A percentile compares a stretch with the other conserved stretches of the same genome.
Evolutionary conservation across 352 stramenopile species (phyloP).

Genomic region (Phytophthora europaea): DNA sequence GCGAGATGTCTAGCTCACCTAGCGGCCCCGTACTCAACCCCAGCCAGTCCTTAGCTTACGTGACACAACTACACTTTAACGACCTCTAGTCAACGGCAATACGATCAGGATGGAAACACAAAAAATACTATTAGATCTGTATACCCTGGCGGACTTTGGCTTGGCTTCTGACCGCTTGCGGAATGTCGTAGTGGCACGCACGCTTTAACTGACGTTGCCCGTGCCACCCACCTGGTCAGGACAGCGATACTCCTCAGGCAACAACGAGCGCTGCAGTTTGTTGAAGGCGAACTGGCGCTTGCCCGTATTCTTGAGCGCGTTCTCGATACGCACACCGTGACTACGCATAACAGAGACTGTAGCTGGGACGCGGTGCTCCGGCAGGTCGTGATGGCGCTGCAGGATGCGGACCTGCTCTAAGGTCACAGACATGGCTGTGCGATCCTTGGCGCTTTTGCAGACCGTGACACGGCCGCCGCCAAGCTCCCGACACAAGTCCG

Average conservation of each 20-base stretch:
- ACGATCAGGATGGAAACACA: slow-evolving; percentile 29
- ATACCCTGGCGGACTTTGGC: slow-evolving; percentile 29
- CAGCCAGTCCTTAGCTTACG: slow-evolving; percentile 70
- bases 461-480: slow-evolving; percentile 94
- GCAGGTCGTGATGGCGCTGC: slow-evolving; percentile 86
- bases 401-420: slow-evolving; percentile 94
- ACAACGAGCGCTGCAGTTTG: slow-evolving; percentile 87
- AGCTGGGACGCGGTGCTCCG: slow-evolving; percentile 72
- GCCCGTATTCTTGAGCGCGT: slow-evolving; percentile 92
- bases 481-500: slow-evolving; percentile 86
- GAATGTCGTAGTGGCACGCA: not conserved
- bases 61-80: slow-evolving; percentile 80
- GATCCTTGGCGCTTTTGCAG: slow-evolving; percentile 98
- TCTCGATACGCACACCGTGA: slow-evolving; percentile 90
- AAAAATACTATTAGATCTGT: slow-evolving; percentile 55
- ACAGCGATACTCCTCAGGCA: slow-evolving; percentile 89
- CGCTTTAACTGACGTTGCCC: slow-evolving; percentile 83
- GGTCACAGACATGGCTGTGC: slow-evolving; percentile 98
- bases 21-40: slow-evolving; percentile 20
- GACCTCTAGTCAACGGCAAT: slow-evolving; percentile 51
- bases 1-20: not conserved
- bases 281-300: slow-evolving; percentile 92
- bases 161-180: slow-evolving; percentile 15
- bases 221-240: slow-evolving; percentile 86
- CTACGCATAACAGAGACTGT: slow-evolving; percentile 91